Evolutionary conservation across 192 early-diverging fungal genomes (phyloP).

Genomic region (Backusella tuberculispora): DNA sequence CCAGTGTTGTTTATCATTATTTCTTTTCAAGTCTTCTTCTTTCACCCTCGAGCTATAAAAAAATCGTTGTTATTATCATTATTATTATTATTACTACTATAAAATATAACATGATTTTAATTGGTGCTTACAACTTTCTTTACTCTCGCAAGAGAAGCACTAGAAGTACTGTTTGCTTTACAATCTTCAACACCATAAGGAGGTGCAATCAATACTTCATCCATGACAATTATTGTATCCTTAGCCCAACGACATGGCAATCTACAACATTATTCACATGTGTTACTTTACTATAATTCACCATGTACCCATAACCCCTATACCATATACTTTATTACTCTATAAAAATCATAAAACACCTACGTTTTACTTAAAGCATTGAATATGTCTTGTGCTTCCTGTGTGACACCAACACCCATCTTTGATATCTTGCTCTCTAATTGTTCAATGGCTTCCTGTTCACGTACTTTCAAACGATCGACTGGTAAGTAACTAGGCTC

Average conservation of each 20-base stretch:
- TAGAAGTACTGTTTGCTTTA: conserved; percentile 57
- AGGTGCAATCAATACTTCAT: conserved; percentile 76
- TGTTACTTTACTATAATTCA: not conserved
- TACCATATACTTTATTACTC: not conserved
- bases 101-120: not conserved
- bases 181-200: conserved; percentile 76
- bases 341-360: not conserved
- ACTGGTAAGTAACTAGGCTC: conserved; percentile 50
- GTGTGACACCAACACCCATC: conserved; percentile 81
- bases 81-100: not conserved
- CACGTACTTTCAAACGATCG: conserved; percentile 56
- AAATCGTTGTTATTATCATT: not conserved
- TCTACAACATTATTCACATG: conserved; percentile 32
- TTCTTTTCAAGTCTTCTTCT: conserved; percentile 37
- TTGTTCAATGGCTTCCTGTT: conserved; percentile 53
- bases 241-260: conserved; percentile 81
- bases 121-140: conserved; percentile 69
- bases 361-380: conserved; percentile 81
- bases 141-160: conserved; percentile 66
- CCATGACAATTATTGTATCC: conserved; percentile 77
- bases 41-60: conserved; percentile 53
- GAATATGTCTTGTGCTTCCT: conserved; percentile 77
- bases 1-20: no score
- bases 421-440: conserved; percentile 52
- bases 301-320: not conserved